Percentiles rank a stretch among this genome's conserved stretches.
These are phyloP conservation scores for Canna indica DNA, from an alignment of 176 grass and related monocot species.

Conservation along the genomic window DNA sequence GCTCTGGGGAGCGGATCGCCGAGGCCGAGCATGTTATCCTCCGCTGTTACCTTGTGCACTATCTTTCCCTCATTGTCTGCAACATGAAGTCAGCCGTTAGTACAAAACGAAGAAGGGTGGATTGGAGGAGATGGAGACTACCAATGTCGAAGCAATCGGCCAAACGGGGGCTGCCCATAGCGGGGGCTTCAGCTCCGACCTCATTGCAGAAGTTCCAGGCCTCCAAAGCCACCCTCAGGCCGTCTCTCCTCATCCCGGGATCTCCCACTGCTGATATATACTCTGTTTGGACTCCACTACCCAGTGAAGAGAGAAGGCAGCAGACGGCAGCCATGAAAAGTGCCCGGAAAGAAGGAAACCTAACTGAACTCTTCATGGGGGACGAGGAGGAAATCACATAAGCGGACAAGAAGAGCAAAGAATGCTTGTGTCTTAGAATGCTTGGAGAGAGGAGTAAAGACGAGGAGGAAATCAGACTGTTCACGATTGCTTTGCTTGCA, in stretches of 20 bases:
- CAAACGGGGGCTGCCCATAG: conserved; percentile 77
- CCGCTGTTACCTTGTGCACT: conserved; percentile 47
- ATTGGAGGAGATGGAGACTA: conserved; percentile 2
- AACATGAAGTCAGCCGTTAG: conserved; percentile 16
- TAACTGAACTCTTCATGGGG: not conserved
- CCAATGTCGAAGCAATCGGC: conserved; percentile 89
- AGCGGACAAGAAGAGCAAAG: too few species aligned
- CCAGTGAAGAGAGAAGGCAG: not conserved
- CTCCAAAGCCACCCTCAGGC: conserved; percentile 70
- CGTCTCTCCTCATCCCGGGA: conserved; percentile 70
- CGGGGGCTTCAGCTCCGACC: conserved; percentile 66
- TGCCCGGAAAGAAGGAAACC: not conserved
- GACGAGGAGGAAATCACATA: not conserved
- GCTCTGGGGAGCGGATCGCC: conserved; percentile 30
- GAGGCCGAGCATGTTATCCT: conserved; percentile 53
- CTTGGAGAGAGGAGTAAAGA: too few species aligned
- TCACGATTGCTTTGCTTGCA: too few species aligned
- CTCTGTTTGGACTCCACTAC: not conserved
- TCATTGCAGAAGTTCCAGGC: conserved; percentile 98
- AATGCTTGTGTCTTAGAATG: too few species aligned
- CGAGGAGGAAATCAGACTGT: too few species aligned
- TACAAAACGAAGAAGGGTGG: not conserved
- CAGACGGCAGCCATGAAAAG: not conserved
- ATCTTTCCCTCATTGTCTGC: conserved; percentile 23
- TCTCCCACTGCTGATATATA: conserved; percentile 67